Evolutionary conservation across 2,329 filamentous ascomycete genomes (phyloP).

Genomic region (Alternaria angustiovoidea): DNA sequence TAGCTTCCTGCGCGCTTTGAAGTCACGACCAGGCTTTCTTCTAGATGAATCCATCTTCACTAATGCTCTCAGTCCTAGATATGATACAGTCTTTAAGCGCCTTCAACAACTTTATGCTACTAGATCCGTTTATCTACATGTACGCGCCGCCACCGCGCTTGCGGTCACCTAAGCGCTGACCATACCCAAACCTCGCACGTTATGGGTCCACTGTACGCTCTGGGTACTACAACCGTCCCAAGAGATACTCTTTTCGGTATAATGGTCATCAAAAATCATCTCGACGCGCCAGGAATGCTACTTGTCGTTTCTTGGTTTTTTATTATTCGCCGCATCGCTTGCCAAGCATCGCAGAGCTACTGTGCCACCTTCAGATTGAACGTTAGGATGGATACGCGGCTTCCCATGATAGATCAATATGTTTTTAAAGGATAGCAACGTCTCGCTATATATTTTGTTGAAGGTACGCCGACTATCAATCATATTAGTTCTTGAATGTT

Average conservation of each 20-base stretch:
- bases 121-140: not conserved
- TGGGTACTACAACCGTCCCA: no score
- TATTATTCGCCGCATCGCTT: not conserved
- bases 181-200: not conserved
- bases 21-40: not conserved
- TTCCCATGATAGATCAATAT: no score
- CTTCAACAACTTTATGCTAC: not conserved
- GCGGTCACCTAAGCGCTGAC: not conserved
- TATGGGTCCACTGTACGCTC: no score
- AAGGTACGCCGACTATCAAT: no score
- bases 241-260: no score
- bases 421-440: no score
- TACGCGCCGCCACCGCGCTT: not conserved
- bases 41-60: not conserved
- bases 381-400: not conserved
- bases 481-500: no score
- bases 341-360: not conserved
- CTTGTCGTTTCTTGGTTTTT: not conserved
- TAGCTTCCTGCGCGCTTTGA: not conserved
- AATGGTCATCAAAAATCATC: not conserved
- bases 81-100: not conserved
- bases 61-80: not conserved
- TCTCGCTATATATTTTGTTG: no score
- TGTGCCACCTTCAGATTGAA: slow-evolving; percentile 1
- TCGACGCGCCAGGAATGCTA: not conserved